Evolutionary conservation across 305 asterid species (phyloP), one percentile per base, ranked within the genome.

Genomic region (Euphrasia arctica): DNA sequence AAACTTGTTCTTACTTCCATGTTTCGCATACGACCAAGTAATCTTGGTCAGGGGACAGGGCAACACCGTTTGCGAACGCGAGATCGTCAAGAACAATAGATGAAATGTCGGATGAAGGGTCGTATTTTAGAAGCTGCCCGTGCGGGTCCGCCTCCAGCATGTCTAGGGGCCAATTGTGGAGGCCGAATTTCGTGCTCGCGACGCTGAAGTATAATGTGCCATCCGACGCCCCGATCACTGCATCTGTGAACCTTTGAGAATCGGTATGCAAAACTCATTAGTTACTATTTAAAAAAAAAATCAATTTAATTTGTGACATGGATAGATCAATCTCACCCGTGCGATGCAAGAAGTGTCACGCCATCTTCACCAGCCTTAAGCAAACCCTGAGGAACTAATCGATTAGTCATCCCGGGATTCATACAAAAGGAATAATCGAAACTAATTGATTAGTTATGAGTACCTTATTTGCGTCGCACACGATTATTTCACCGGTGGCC

Each of bases 41-140:
- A 65, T 85, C 80, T 74, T 88, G 78, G 28, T 75, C 39, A 0
- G 77, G 52, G 7, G 95, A 85, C 29, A 90, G 62, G 5, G 89
- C 85, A 50, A 88, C 92, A 5, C 96, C 96, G 25, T 90, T 88
- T n/a, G 96, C 85, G 42, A 85, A 83, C 49, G 75, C 75, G 4
- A 90, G 86, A 60, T 77, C 11, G 28, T 77, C 73, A 0, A 85
- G 79, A 59, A 90, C 36, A 25, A 88, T 2, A 5, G 85, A 76
- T 1, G 86, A 74, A 18, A 72, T 57, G 6, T 84, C 73, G 5
- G 60, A 43, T 5, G 52, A 68, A 51, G 91, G 85, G 14, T 81
- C 72, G 72, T 83, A 84, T 62, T 68, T 80, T 27, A 84, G 80
- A 61, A 90, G 79, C 70, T 75, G 85, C 0, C 97, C 96, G 15